Conservation (phyloP, 2,329 filamentous ascomycete species). For the Fusarium chuoi region DNA sequence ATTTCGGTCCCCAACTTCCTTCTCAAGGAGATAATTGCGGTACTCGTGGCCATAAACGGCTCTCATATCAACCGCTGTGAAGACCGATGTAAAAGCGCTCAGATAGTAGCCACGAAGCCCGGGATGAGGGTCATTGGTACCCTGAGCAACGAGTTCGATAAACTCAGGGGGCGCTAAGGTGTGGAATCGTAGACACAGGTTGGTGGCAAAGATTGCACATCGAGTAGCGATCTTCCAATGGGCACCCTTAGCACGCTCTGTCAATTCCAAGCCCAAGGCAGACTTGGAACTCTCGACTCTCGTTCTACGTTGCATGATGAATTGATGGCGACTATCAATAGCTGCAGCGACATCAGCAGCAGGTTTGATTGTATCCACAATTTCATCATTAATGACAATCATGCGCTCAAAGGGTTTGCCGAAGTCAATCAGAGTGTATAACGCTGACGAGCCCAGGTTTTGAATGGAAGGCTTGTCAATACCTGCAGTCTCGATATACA, state of each 20-base stretch:
- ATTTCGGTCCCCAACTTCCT: conserved; percentile 77
- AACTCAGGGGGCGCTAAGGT: conserved; percentile 83
- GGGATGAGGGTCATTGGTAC: conserved; percentile 91
- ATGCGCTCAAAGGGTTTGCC: conserved; percentile 88
- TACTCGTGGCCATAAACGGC: conserved; percentile 89
- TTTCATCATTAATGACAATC: conserved; percentile 79
- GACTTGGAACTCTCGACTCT: conserved; percentile 87
- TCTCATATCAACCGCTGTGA: conserved; percentile 87
- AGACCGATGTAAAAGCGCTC: conserved; percentile 78
- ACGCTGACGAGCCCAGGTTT: conserved; percentile 80
- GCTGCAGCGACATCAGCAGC: conserved; percentile 68
- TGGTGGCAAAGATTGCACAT: conserved; percentile 89
- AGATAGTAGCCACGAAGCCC: conserved; percentile 84
- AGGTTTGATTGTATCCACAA: conserved; percentile 78
- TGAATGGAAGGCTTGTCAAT: conserved; percentile 97
- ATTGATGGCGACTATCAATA: conserved; percentile 71
- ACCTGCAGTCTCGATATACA: conserved; percentile 89
- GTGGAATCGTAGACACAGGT: conserved; percentile 91
- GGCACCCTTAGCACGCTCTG: conserved; percentile 78
- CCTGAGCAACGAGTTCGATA: conserved; percentile 82
- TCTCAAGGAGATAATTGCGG: conserved; percentile 84
- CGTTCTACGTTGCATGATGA: conserved; percentile 78
- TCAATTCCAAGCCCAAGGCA: conserved; percentile 81
- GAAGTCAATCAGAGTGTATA: conserved; percentile 91
- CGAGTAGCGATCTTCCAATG: conserved; percentile 97